Evolutionary conservation across 2,329 filamentous ascomycete species (phyloP).

Genomic region (Penicillium sp.): DNA sequence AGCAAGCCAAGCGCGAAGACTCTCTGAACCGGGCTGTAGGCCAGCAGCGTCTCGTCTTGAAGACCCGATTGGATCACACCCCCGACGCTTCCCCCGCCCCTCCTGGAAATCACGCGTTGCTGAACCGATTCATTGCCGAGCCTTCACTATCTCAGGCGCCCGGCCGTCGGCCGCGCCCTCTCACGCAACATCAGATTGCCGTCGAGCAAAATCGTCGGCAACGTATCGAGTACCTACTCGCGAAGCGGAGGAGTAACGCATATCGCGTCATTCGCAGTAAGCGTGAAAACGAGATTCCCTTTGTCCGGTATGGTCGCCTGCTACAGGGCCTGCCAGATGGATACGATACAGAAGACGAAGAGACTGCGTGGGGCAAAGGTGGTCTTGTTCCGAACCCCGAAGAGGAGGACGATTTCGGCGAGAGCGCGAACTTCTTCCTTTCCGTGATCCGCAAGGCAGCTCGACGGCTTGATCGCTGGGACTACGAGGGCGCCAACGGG

Average conservation of each 20-base stretch:
- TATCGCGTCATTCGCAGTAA: constrained; percentile 36
- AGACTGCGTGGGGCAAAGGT: constrained; percentile 41
- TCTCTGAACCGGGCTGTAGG: constrained; percentile 35
- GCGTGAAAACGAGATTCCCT: constrained; percentile 39
- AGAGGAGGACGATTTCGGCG: constrained; percentile 47
- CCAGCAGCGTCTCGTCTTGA: constrained; percentile 42
- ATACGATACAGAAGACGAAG: constrained; percentile 47
- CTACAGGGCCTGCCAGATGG: constrained; percentile 42
- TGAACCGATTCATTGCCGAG: constrained; percentile 40
- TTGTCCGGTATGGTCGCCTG: constrained; percentile 41
- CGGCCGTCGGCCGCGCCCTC: constrained; percentile 43
- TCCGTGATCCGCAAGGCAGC: constrained; percentile 42
- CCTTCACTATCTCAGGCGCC: constrained; percentile 29
- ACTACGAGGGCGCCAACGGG: constrained; percentile 41
- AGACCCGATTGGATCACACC: constrained; percentile 43
- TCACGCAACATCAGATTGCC: constrained; percentile 49
- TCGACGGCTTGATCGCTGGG: constrained; percentile 45
- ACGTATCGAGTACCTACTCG: constrained; percentile 46
- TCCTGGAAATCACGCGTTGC: constrained; percentile 40
- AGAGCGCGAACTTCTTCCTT: constrained; percentile 44
- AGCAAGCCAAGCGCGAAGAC: constrained; percentile 38
- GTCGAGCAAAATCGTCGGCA: constrained; percentile 48
- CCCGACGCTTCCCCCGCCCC: constrained; percentile 44
- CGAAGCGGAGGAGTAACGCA: constrained; percentile 39
- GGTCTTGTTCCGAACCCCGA: constrained; percentile 40